Percentiles rank a stretch among this genome's conserved stretches.
Evolutionary conservation across 129 eudicot genomes (phyloP).

Genomic region (Logfia minima): DNA sequence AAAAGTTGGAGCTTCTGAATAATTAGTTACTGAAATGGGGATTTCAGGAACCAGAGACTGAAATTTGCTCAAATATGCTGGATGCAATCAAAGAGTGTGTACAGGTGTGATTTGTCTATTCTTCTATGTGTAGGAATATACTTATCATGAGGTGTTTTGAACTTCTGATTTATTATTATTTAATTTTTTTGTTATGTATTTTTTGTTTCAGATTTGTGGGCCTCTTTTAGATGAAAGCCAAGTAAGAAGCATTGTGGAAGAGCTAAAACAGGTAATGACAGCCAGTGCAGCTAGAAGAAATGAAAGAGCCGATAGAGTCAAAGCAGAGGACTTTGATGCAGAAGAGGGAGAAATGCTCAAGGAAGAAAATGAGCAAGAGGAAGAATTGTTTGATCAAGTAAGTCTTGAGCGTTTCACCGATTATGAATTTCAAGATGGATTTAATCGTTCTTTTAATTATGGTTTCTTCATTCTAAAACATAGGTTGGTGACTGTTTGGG

Average conservation of each 20-base stretch:
- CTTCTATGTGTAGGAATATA: neutral
- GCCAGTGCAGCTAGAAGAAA: constrained; percentile 85
- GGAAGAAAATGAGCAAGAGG: constrained; percentile 97
- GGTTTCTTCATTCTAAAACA: constrained; percentile 16
- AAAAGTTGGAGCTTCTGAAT: neutral
- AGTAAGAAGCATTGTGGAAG: constrained; percentile 87
- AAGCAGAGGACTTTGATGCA: constrained; percentile 98
- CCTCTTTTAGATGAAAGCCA: constrained; percentile 75
- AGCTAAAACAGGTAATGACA: constrained; percentile 76
- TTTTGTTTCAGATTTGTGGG: constrained; percentile 65
- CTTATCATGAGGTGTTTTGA: neutral
- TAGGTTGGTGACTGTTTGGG: constrained; percentile 92
- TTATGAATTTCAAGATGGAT: neutral
- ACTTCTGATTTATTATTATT: neutral
- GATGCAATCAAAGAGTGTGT: constrained; percentile 85
- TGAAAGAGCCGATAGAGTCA: constrained; percentile 82
- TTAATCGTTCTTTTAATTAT: neutral
- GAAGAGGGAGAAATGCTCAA: constrained; percentile 89
- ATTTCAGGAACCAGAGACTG: constrained; percentile 95
- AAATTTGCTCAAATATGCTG: constrained; percentile 84
- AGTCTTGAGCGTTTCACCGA: constrained; percentile 19
- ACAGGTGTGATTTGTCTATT: constrained; percentile 48
- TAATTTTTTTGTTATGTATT: too few relatives aligned
- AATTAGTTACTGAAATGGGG: constrained; percentile 25
- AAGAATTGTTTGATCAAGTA: constrained; percentile 91